phyloP scores from a whole-genome alignment of 768 basidiomycete species.

The Boletus tomentosulus region DNA sequence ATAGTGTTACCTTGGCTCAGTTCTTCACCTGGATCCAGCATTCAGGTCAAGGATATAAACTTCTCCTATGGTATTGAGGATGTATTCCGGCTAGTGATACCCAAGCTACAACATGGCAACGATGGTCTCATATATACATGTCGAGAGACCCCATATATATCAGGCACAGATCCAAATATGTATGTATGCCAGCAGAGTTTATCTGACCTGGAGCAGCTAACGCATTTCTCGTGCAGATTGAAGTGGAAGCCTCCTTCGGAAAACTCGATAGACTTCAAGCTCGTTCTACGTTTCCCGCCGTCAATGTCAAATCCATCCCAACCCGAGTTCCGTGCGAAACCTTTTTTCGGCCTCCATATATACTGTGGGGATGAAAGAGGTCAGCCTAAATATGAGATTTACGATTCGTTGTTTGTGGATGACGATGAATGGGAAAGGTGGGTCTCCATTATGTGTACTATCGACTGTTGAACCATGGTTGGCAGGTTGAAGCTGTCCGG shows the following conservation, averaged over 20 bases:
- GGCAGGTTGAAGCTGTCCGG: constrained; percentile 76
- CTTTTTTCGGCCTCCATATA: constrained; percentile 76
- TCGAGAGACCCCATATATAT: constrained; percentile 72
- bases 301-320: constrained; percentile 42
- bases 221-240: constrained; percentile 46
- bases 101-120: constrained; percentile 82
- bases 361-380: constrained; percentile 71
- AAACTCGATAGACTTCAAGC: constrained; percentile 97
- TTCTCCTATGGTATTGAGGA: constrained; percentile 84
- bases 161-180: constrained; percentile 89
- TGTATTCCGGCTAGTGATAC: constrained; percentile 82
- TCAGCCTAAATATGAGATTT: constrained; percentile 66
- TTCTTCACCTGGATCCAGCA: constrained; percentile 41
- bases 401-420: constrained; percentile 78
- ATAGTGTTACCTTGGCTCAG: constrained; percentile 1
- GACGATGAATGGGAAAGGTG: constrained; percentile 94
- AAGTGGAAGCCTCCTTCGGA: constrained; percentile 99
- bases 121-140: constrained; percentile 98
- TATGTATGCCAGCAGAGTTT: constrained; percentile 62
- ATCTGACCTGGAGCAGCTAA: not conserved
- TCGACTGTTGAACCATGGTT: constrained; percentile 4
- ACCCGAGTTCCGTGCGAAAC: constrained; percentile 83
- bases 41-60: constrained; percentile 83
- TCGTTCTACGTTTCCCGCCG: constrained; percentile 90
- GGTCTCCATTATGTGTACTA: constrained; percentile 28